These are phyloP conservation scores for Metarhizium album DNA, from an alignment of 2,329 filamentous ascomycete species.

Conservation along the genomic window DNA sequence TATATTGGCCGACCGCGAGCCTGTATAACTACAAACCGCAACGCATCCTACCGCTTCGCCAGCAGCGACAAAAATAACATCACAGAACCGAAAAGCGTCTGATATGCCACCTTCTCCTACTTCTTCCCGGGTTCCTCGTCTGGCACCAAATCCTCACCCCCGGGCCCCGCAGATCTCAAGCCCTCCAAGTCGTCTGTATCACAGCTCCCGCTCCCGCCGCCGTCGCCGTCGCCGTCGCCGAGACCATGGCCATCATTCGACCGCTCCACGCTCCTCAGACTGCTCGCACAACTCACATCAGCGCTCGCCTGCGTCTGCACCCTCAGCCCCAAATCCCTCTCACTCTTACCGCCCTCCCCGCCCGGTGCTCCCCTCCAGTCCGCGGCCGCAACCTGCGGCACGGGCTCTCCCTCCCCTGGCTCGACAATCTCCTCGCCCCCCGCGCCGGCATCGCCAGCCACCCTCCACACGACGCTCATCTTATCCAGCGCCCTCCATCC, in stretches of 20 bases:
- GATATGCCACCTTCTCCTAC: too few species aligned
- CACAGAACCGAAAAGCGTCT: too few species aligned
- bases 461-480: slow-evolving; percentile 76
- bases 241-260: slow-evolving; percentile 4
- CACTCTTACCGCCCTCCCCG: slow-evolving; percentile 28
- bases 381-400: slow-evolving; percentile 58
- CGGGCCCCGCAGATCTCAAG: slow-evolving; percentile 25
- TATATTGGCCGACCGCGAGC: too few species aligned
- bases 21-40: too few species aligned
- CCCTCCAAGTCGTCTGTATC: slow-evolving; percentile 14
- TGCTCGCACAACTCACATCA: slow-evolving; percentile 62
- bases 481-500: slow-evolving; percentile 73
- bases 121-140: slow-evolving; percentile 1
- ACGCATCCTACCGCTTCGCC: too few species aligned
- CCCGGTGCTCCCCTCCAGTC: slow-evolving; percentile 59
- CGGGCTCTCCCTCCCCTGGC: slow-evolving; percentile 54
- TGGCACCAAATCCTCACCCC: slow-evolving; percentile 21
- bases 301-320: slow-evolving; percentile 54
- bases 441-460: slow-evolving; percentile 14
- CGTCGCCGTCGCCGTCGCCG: slow-evolving; percentile 8
- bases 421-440: slow-evolving; percentile 36
- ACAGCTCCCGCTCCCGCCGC: slow-evolving; percentile 8
- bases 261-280: slow-evolving; percentile 36
- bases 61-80: too few species aligned
- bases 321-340: slow-evolving; percentile 59